Evolutionary conservation across 257 asterid genomes (phyloP).

Genomic region (Agastache rugosa): DNA sequence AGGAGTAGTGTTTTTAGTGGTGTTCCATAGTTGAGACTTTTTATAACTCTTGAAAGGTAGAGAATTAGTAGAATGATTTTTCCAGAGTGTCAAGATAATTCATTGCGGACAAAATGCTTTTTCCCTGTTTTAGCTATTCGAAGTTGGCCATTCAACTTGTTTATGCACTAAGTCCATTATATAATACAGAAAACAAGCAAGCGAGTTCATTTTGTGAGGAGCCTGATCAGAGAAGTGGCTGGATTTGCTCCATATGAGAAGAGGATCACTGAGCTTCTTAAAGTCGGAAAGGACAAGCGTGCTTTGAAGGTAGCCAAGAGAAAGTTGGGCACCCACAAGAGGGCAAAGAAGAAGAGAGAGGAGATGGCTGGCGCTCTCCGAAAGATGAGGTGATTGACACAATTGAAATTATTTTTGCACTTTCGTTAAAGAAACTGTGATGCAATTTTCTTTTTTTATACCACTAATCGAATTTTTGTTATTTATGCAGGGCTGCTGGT

Average conservation of each 20-base stretch:
- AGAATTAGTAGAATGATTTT: too few species aligned
- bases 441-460: background rate
- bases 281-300: constrained; percentile 79
- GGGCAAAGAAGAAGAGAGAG: constrained; percentile 86
- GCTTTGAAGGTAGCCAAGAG: constrained; percentile 82
- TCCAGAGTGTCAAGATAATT: background rate
- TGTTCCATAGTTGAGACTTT: background rate
- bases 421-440: background rate
- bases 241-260: constrained; percentile 85
- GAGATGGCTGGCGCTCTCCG: constrained; percentile 78
- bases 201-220: constrained; percentile 67
- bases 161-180: background rate
- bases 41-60: background rate
- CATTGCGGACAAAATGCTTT: background rate
- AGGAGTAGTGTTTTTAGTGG: background rate
- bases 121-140: background rate
- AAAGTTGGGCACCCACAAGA: constrained; percentile 85
- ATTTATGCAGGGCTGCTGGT: constrained; percentile 67
- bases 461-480: background rate
- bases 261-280: constrained; percentile 79
- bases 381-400: constrained; percentile 67
- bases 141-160: background rate
- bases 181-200: constrained; percentile 69
- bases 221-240: constrained; percentile 73
- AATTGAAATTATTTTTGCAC: background rate